Evolutionary conservation across 2,329 filamentous ascomycete genomes (phyloP).

Genomic region (Penicillium sp.): DNA sequence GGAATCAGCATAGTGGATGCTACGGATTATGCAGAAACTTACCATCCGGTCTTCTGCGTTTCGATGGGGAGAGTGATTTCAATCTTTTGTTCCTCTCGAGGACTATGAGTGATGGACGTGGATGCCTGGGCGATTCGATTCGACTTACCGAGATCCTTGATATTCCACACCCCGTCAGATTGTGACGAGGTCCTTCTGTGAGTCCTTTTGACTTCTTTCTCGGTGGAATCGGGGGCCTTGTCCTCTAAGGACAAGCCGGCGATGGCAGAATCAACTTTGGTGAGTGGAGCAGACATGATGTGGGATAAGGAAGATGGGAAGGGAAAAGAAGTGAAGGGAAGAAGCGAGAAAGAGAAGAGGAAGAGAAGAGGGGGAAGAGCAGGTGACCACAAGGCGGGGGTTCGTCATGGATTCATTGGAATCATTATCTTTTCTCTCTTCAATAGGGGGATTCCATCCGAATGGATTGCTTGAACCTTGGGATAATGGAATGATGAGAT

Average conservation of each 20-base stretch:
- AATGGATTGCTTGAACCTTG: too few species aligned
- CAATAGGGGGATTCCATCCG: too few species aligned
- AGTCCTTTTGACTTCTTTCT: constrained; percentile 48
- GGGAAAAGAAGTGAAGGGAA: constrained; percentile 8
- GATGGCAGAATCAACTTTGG: constrained; percentile 88
- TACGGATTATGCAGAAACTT: constrained; percentile 6
- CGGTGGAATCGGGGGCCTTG: constrained; percentile 29
- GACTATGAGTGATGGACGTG: background rate
- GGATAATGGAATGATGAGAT: too few species aligned
- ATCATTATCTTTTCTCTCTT: too few species aligned
- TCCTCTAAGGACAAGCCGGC: constrained; percentile 68
- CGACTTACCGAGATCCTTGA: constrained; percentile 73
- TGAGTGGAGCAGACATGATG: constrained; percentile 60
- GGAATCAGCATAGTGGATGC: background rate
- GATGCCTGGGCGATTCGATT: constrained; percentile 8
- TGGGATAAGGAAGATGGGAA: constrained; percentile 12
- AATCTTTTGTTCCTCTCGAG: constrained; percentile 28
- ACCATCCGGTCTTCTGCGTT: constrained; percentile 35
- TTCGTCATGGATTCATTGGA: background rate
- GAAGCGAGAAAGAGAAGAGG: constrained; percentile 8
- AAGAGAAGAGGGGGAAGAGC: constrained; percentile 17
- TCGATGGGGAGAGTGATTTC: constrained; percentile 33
- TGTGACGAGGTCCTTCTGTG: constrained; percentile 68
- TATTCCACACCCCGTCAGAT: constrained; percentile 68
- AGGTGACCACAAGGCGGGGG: constrained; percentile 27